Evolutionary conservation across 2,329 filamentous ascomycete genomes (phyloP).

Genomic region (Zymoseptoria ardabiliae): DNA sequence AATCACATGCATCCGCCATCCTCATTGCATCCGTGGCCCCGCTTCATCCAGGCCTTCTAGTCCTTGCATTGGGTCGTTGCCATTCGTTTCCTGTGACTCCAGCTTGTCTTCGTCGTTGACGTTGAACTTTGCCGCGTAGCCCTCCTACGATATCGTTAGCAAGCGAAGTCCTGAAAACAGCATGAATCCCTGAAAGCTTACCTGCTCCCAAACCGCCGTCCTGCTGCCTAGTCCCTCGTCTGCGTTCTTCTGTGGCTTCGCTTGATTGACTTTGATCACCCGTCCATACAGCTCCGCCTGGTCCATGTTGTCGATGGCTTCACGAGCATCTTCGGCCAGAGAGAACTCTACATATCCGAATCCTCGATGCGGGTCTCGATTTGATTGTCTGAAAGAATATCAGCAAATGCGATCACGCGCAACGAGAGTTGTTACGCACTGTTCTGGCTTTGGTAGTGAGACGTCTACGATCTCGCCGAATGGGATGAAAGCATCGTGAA

Average conservation of each 20-base stretch:
- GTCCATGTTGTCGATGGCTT: conserved; percentile 99
- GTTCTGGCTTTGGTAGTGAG: conserved; percentile 79
- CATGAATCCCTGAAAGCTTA: background rate
- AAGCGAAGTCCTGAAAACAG: conserved; percentile 12
- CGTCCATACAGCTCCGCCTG: conserved; percentile 90
- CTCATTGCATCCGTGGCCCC: conserved; percentile 71
- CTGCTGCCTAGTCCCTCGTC: conserved; percentile 86
- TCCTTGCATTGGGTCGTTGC: conserved; percentile 70
- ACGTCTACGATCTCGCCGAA: conserved; percentile 95
- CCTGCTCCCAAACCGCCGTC: conserved; percentile 65
- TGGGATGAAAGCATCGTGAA: conserved; percentile 89
- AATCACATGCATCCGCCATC: background rate
- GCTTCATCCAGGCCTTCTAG: conserved; percentile 89
- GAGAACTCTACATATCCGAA: conserved; percentile 98
- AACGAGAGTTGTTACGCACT: conserved; percentile 32
- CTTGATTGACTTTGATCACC: conserved; percentile 83
- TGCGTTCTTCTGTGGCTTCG: conserved; percentile 83
- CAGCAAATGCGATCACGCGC: background rate
- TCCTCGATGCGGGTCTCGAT: conserved; percentile 73
- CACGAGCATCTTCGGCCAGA: conserved; percentile 72
- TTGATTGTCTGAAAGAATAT: conserved; percentile 45
- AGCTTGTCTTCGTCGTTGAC: conserved; percentile 71
- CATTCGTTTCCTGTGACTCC: conserved; percentile 43
- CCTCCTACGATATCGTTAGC: conserved; percentile 56
- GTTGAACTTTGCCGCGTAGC: conserved; percentile 83